Percentiles rank a stretch among this genome's conserved stretches.
Conservation (phyloP, 1,284 basidiomycete species). For the Trametes sp. region DNA sequence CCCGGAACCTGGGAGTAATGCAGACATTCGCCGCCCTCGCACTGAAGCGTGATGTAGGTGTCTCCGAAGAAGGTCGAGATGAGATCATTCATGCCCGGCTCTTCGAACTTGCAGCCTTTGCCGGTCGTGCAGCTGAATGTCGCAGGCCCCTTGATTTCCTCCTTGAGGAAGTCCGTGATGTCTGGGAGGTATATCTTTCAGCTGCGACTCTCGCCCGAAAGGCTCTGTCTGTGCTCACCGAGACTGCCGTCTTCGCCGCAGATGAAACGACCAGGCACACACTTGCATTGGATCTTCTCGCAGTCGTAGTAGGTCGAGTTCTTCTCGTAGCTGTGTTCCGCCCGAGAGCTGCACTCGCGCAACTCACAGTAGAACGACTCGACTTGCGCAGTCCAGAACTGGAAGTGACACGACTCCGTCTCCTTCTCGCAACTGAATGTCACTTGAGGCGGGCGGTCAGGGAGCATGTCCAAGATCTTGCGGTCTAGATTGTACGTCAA, state of each 20-base stretch:
- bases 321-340: conserved; percentile 61
- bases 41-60: conserved; percentile 86
- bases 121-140: conserved; percentile 85
- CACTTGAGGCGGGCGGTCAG: conserved; percentile 89
- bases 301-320: conserved; percentile 85
- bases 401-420: conserved; percentile 82
- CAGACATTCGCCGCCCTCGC: conserved; percentile 92
- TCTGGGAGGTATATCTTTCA: conserved; percentile 57
- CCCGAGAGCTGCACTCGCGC: conserved; percentile 65
- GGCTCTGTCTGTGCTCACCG: conserved; percentile 62
- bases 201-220: neutral
- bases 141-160: conserved; percentile 93
- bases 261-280: conserved; percentile 91
- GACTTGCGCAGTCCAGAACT: conserved; percentile 95
- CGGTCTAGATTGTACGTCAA: conserved; percentile 62
- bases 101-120: conserved; percentile 86
- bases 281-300: conserved; percentile 87
- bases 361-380: conserved; percentile 97
- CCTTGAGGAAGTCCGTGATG: conserved; percentile 91
- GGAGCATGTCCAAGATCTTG: conserved; percentile 90
- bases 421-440: conserved; percentile 87
- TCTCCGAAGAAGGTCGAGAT: conserved; percentile 96
- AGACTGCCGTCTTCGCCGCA: conserved; percentile 97
- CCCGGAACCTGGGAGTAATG: conserved; percentile 95
- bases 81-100: conserved; percentile 95